A percentile compares a stretch with the other conserved stretches of the same genome.
These are phyloP conservation scores for Penicillium fuscoglaucum DNA, from an alignment of 2,329 filamentous ascomycete genomes.

Conservation along the genomic window DNA sequence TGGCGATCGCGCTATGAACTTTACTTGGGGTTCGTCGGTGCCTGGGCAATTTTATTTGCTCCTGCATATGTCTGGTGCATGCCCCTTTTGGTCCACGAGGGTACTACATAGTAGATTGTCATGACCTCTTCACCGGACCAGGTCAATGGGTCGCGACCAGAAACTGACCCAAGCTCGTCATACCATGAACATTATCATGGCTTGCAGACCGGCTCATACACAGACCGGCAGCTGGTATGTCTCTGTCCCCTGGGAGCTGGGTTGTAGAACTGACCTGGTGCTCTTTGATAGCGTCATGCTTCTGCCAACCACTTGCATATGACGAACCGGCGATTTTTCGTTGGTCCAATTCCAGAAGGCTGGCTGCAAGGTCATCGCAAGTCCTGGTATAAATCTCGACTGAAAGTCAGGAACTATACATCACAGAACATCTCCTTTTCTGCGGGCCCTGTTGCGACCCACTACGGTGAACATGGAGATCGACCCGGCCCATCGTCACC, in stretches of 20 bases:
- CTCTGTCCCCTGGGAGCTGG: background rate
- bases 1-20: conserved; percentile 16
- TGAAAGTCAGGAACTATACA: conserved; percentile 49
- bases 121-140: conserved; percentile 31
- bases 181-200: conserved; percentile 33
- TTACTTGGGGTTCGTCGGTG: conserved; percentile 2
- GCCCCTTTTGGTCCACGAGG: conserved; percentile 7
- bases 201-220: conserved; percentile 54
- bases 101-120: conserved; percentile 11
- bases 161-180: conserved; percentile 16
- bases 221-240: conserved; percentile 54
- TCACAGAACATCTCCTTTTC: conserved; percentile 54
- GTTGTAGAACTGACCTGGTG: conserved; percentile 5
- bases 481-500: conserved; percentile 23
- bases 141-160: conserved; percentile 19
- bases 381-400: conserved; percentile 58
- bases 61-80: conserved; percentile 8
- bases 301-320: conserved; percentile 62
- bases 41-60: conserved; percentile 14
- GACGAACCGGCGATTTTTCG: conserved; percentile 63
- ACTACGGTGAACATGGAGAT: conserved; percentile 41
- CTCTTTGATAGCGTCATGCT: conserved; percentile 54
- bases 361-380: conserved; percentile 65
- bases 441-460: conserved; percentile 47
- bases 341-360: conserved; percentile 64